Evolutionary conservation across 2,329 filamentous ascomycete species (phyloP).

Genomic region (Curvularia sp.): DNA sequence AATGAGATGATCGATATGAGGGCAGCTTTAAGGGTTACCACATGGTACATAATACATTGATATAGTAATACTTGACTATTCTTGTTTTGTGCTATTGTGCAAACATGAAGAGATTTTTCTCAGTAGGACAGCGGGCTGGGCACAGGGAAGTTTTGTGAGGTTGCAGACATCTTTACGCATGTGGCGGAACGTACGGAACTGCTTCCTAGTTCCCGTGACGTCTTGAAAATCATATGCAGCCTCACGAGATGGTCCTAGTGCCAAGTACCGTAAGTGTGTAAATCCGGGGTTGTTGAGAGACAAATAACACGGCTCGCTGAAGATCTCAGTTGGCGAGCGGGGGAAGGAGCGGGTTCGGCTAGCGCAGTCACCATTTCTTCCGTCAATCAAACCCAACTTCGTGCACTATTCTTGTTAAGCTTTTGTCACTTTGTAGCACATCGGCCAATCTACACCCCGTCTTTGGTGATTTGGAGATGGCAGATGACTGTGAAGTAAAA

Average conservation of each 20-base stretch:
- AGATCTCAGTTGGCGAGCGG: slow-evolving; percentile 28
- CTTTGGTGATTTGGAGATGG: neutral
- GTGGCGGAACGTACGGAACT: slow-evolving; percentile 4
- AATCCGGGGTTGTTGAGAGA: neutral
- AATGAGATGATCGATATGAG: neutral
- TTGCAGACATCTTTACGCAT: neutral
- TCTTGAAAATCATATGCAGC: neutral
- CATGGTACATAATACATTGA: neutral
- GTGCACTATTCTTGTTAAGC: neutral
- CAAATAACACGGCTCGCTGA: slow-evolving; percentile 5
- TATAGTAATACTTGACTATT: too few relatives aligned
- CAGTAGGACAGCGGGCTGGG: neutral
- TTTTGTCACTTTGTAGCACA: neutral
- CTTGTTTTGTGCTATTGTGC: neutral
- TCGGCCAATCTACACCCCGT: neutral
- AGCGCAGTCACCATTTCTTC: slow-evolving; percentile 37
- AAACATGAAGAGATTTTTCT: neutral
- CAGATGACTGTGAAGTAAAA: neutral
- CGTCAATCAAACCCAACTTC: slow-evolving; percentile 30
- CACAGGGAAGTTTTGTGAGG: neutral
- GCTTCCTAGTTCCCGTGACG: slow-evolving; percentile 16
- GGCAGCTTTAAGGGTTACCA: neutral
- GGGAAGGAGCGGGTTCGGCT: slow-evolving; percentile 18
- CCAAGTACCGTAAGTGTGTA: neutral
- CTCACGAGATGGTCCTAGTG: neutral